A percentile compares a stretch with the other conserved stretches of the same genome.
These are phyloP conservation scores for Aspergillus persii DNA, from an alignment of 2,329 filamentous ascomycete genomes.

Conservation along the genomic window DNA sequence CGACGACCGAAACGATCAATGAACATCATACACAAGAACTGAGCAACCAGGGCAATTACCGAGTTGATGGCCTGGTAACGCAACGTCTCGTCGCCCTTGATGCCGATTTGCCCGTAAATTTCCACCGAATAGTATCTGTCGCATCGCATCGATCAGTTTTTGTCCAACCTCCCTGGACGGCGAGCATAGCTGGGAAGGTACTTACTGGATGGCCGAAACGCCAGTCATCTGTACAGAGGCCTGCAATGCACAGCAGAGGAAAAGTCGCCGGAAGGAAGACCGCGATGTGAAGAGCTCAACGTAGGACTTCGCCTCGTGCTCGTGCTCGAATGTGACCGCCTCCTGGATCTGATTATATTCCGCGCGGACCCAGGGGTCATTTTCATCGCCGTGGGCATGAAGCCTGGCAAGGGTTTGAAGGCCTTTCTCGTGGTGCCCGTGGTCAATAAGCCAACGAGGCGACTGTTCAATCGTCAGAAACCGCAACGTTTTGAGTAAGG, in stretches of 20 bases:
- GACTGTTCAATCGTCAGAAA: slow-evolving; percentile 35
- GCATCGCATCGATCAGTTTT: background rate
- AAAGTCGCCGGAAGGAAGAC: slow-evolving; percentile 68
- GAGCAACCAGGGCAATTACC: slow-evolving; percentile 66
- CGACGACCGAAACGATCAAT: slow-evolving; percentile 70
- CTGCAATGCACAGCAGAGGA: slow-evolving; percentile 68
- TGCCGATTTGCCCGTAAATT: slow-evolving; percentile 70
- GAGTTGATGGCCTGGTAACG: slow-evolving; percentile 75
- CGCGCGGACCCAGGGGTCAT: slow-evolving; percentile 68
- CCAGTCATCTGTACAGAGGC: slow-evolving; percentile 75
- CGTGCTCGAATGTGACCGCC: slow-evolving; percentile 63
- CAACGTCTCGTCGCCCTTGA: slow-evolving; percentile 62
- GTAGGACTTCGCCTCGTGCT: slow-evolving; percentile 69
- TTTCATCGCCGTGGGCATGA: slow-evolving; percentile 65
- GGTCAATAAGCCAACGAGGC: slow-evolving; percentile 72
- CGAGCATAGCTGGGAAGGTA: background rate
- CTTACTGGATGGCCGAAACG: slow-evolving; percentile 65
- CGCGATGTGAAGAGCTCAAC: slow-evolving; percentile 64
- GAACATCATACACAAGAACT: slow-evolving; percentile 63
- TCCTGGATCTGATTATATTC: slow-evolving; percentile 72
- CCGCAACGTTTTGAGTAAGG: background rate
- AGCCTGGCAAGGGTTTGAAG: slow-evolving; percentile 66
- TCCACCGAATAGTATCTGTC: slow-evolving; percentile 62
- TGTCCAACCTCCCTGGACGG: background rate
- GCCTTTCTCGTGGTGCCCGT: slow-evolving; percentile 64